These are phyloP conservation scores for Lachnellula occidentalis DNA, from an alignment of 2,329 filamentous ascomycete species.

Conservation along the genomic window DNA sequence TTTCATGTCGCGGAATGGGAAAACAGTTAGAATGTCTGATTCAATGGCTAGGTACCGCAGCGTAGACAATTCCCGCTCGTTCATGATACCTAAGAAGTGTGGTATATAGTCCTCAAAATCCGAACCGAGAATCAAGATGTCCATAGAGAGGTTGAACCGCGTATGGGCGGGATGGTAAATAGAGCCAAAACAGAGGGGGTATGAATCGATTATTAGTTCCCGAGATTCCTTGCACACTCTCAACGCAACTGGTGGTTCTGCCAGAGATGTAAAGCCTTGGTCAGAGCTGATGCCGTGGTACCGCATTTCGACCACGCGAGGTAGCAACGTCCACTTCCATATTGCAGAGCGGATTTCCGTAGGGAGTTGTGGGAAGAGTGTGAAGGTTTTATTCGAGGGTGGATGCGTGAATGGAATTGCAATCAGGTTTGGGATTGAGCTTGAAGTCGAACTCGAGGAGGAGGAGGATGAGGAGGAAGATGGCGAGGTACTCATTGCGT, in stretches of 20 bases:
- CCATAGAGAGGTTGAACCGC: constrained; percentile 18
- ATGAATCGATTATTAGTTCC: constrained; percentile 4
- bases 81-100: constrained; percentile 16
- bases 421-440: not conserved
- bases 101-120: constrained; percentile 9
- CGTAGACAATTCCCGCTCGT: constrained; percentile 3
- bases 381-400: constrained; percentile 8
- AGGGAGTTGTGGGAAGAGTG: constrained; percentile 16
- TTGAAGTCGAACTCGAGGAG: not conserved
- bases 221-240: constrained; percentile 16
- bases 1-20: not conserved
- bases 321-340: constrained; percentile 13
- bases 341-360: constrained; percentile 16
- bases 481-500: not conserved
- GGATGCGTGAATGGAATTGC: not conserved
- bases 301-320: constrained; percentile 11
- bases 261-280: constrained; percentile 4
- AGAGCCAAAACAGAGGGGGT: constrained; percentile 18
- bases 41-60: constrained; percentile 14
- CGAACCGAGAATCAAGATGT: constrained; percentile 14
- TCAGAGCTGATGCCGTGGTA: constrained; percentile 1
- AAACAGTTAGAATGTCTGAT: not conserved
- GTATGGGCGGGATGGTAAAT: constrained; percentile 10
- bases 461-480: not conserved
- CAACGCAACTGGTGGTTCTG: constrained; percentile 8